phyloP scores from a whole-genome alignment of 2,329 filamentous ascomycete species.

The Talaromyces pinophilus region DNA sequence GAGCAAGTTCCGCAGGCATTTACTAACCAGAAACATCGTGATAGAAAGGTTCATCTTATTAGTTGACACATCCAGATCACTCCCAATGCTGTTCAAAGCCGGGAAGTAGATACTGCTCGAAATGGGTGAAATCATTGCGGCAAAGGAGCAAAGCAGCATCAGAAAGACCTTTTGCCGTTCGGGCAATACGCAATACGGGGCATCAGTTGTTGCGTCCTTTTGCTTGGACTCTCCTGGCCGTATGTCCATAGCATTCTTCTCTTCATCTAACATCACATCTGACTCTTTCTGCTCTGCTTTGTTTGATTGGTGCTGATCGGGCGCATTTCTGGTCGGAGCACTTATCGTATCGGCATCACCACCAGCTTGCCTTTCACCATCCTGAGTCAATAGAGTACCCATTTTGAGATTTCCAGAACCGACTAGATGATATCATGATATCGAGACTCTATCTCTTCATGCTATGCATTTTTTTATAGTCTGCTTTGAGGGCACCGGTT shows the following conservation, averaged over 20 bases:
- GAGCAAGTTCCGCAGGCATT: background rate
- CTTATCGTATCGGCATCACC: background rate
- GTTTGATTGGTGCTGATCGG: background rate
- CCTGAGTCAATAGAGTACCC: background rate
- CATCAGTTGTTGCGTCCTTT: background rate
- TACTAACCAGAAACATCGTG: constrained; percentile 42
- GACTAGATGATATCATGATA: background rate
- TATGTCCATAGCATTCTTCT: background rate
- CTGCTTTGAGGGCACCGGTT: background rate
- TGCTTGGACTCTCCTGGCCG: background rate
- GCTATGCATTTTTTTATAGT: background rate
- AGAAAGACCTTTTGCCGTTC: constrained; percentile 17
- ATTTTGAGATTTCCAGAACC: background rate
- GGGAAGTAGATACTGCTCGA: constrained; percentile 47
- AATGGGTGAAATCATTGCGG: constrained; percentile 16
- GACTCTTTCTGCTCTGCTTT: background rate
- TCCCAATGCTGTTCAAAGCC: constrained; percentile 43
- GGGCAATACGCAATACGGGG: constrained; percentile 12
- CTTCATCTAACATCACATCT: background rate
- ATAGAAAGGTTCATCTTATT: constrained; percentile 47
- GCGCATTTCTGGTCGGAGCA: background rate
- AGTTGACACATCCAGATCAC: constrained; percentile 42
- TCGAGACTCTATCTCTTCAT: background rate
- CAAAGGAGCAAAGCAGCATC: constrained; percentile 17
- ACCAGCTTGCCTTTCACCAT: background rate